phyloP scores from a whole-genome alignment of 2,329 filamentous ascomycete species.

The Myotisia sp. region DNA sequence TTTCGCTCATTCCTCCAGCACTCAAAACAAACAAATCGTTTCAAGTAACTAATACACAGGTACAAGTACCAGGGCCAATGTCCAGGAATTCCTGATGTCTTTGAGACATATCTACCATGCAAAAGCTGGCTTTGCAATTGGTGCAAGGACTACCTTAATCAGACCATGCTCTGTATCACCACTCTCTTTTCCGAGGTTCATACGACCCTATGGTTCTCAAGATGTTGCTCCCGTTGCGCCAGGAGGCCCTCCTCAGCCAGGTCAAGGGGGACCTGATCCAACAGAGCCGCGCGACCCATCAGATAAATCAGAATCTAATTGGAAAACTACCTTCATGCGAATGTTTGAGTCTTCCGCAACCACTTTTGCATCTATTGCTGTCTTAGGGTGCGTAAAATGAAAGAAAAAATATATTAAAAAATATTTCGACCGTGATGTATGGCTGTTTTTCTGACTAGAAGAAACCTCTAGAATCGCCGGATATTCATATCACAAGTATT shows the following conservation, averaged over 20 bases:
- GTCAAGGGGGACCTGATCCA: constrained; percentile 15
- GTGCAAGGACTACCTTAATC: constrained; percentile 2
- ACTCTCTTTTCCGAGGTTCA: constrained; percentile 3
- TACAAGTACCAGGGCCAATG: too few relatives aligned
- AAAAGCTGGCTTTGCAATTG: constrained; percentile 4
- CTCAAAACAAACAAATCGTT: too few relatives aligned
- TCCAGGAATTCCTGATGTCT: constrained; percentile 6
- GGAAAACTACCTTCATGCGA: constrained; percentile 37
- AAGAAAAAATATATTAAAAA: constrained; percentile 18
- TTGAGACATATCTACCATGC: constrained; percentile 5
- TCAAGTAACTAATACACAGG: too few relatives aligned
- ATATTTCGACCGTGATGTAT: constrained; percentile 35
- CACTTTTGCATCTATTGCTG: constrained; percentile 58
- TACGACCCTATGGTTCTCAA: constrained; percentile 11
- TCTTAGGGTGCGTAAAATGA: too few relatives aligned
- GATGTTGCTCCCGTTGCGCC: constrained; percentile 7
- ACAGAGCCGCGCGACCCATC: constrained; percentile 16
- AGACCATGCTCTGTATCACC: constrained; percentile 6
- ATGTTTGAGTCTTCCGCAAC: constrained; percentile 64
- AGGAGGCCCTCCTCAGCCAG: constrained; percentile 9
- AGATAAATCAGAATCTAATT: constrained; percentile 18
- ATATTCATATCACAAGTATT: constrained; percentile 65
- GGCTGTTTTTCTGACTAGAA: constrained; percentile 10
- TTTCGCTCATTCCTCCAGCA: too few relatives aligned
- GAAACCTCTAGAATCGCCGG: constrained; percentile 39